These are phyloP conservation scores for Quercus bicolor DNA, from an alignment of 306 rosid species.

Conservation along the genomic window DNA sequence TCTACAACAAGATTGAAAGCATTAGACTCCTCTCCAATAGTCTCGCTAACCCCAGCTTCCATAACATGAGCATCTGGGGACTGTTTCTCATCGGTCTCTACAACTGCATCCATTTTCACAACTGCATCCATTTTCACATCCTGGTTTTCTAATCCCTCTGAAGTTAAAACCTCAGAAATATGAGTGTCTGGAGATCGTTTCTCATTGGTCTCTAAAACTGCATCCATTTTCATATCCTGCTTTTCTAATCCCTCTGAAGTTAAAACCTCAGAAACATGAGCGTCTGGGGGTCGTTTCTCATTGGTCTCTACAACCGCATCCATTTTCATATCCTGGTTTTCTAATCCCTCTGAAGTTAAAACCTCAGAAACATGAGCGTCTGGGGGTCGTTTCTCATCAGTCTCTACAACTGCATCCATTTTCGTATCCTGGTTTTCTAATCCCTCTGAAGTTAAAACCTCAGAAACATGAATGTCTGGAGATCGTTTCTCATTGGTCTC, in stretches of 20 bases:
- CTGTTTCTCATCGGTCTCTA: slow-evolving; percentile 22
- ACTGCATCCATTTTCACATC: slow-evolving; percentile 18
- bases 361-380: neutral
- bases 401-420: slow-evolving; percentile 24
- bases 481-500: slow-evolving; percentile 23
- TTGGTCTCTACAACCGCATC: slow-evolving; percentile 22
- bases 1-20: slow-evolving; percentile 48
- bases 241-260: slow-evolving; percentile 19
- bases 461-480: neutral
- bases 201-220: slow-evolving; percentile 22
- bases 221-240: slow-evolving; percentile 16
- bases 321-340: slow-evolving; percentile 19
- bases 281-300: slow-evolving; percentile 14
- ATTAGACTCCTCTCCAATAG: slow-evolving; percentile 12
- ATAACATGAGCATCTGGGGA: neutral
- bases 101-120: slow-evolving; percentile 21
- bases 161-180: slow-evolving; percentile 9
- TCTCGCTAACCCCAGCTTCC: slow-evolving; percentile 9
- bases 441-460: slow-evolving; percentile 7
- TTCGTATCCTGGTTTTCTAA: slow-evolving; percentile 18
- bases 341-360: slow-evolving; percentile 9
- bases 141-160: slow-evolving; percentile 21
- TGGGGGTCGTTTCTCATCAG: slow-evolving; percentile 17
- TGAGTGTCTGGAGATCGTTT: slow-evolving; percentile 8
- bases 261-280: slow-evolving; percentile 3